A percentile compares a stretch with the other conserved stretches of the same genome.
Conservation (phyloP, 257 asterid species). For the Buddleja alternifolia region DNA sequence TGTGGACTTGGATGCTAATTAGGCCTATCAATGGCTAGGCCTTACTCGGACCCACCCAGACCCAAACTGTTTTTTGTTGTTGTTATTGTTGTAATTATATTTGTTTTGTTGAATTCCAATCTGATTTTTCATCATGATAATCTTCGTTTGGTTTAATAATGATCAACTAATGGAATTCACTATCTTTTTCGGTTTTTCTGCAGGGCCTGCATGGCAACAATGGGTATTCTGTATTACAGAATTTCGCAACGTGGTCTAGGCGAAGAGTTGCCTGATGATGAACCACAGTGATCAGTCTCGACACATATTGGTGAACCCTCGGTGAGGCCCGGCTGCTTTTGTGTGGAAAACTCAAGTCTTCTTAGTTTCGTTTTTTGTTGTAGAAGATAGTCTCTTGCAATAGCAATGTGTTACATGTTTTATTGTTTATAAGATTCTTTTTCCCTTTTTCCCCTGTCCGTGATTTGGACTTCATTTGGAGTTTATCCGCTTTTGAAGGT, state of each 20-base stretch:
- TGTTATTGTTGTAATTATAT: too few species aligned
- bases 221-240: constrained; percentile 90
- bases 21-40: too few species aligned
- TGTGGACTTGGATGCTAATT: too few species aligned
- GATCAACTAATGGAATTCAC: not conserved
- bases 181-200: constrained; percentile 3
- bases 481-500: not conserved
- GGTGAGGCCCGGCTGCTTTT: not conserved
- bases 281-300: constrained; percentile 41
- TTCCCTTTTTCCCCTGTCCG: not conserved
- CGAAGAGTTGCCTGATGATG: constrained; percentile 58
- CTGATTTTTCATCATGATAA: too few species aligned
- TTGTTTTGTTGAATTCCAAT: too few species aligned
- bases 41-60: too few species aligned
- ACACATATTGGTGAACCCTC: not conserved
- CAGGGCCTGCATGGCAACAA: constrained; percentile 99
- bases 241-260: constrained; percentile 70
- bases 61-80: too few species aligned
- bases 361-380: constrained; percentile 17
- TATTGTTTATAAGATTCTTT: constrained; percentile 23
- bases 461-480: constrained; percentile 9
- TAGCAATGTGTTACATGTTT: constrained; percentile 13
- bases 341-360: constrained; percentile 2
- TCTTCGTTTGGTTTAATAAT: not conserved
- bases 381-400: constrained; percentile 21